phyloP scores from a whole-genome alignment of 2,329 filamentous ascomycete genomes.

The Cladophialophora carrionii region DNA sequence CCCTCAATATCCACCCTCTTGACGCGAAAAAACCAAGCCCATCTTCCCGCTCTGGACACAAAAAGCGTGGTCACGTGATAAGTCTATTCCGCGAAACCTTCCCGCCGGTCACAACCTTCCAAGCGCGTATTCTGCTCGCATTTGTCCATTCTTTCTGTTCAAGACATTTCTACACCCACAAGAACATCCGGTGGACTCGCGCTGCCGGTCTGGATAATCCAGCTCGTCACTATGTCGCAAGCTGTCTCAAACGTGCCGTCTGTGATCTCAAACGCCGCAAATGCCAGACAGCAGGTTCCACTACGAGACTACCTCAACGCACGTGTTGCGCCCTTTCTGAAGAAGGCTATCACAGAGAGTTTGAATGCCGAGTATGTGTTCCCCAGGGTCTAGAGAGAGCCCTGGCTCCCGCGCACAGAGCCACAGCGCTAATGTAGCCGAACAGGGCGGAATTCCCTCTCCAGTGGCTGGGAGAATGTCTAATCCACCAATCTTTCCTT shows the following conservation, averaged over 20 bases:
- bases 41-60: neutral
- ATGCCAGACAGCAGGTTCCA: constrained; percentile 35
- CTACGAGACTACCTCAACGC: constrained; percentile 38
- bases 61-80: neutral
- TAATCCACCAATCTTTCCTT: constrained; percentile 38
- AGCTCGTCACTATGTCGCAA: constrained; percentile 29
- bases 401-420: neutral
- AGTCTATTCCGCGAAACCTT: neutral
- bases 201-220: neutral
- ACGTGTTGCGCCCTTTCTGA: constrained; percentile 37
- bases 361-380: constrained; percentile 35
- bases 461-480: constrained; percentile 40
- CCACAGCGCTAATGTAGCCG: neutral
- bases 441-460: constrained; percentile 38
- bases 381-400: neutral
- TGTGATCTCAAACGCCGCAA: constrained; percentile 28
- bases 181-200: neutral
- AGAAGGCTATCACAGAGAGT: constrained; percentile 37
- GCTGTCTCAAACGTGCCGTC: constrained; percentile 25
- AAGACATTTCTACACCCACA: neutral
- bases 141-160: neutral
- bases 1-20: neutral
- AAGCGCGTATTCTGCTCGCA: neutral
- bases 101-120: neutral
- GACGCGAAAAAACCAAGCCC: neutral